These are phyloP conservation scores for Capsicum pubescens DNA, from an alignment of 257 asterid genomes.

Conservation along the genomic window DNA sequence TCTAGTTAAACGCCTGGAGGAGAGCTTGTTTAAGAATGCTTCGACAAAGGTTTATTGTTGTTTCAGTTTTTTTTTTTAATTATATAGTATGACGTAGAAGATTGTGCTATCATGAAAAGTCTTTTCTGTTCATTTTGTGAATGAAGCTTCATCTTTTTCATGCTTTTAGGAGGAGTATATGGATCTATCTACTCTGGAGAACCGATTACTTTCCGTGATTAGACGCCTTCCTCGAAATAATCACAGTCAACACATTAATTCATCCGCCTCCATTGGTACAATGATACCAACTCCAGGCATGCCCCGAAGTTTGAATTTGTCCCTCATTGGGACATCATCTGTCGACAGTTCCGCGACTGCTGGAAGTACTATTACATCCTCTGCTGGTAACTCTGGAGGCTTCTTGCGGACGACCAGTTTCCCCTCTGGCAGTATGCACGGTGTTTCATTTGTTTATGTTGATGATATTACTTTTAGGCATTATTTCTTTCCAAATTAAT, in stretches of 20 bases:
- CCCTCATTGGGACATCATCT: constrained; percentile 55
- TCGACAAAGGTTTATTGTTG: constrained; percentile 63
- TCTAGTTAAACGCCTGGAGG: constrained; percentile 81
- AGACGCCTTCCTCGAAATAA: constrained; percentile 57
- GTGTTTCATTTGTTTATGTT: constrained; percentile 59
- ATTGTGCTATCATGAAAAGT: constrained; percentile 15
- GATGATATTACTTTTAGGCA: constrained; percentile 45
- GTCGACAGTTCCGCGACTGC: constrained; percentile 60
- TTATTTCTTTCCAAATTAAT: constrained; percentile 22
- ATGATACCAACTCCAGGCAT: constrained; percentile 99
- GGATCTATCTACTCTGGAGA: constrained; percentile 72
- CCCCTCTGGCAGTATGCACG: constrained; percentile 51
- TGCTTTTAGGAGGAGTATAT: constrained; percentile 80
- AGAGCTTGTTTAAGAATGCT: constrained; percentile 78
- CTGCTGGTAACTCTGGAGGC: constrained; percentile 64
- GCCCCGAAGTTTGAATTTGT: constrained; percentile 69
- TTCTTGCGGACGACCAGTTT: constrained; percentile 63
- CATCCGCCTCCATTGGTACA: constrained; percentile 73
- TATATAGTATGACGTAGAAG: background rate
- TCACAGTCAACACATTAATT: constrained; percentile 67
- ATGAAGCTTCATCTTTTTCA: constrained; percentile 33
- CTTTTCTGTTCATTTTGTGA: constrained; percentile 6
- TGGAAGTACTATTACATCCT: constrained; percentile 58
- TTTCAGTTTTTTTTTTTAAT: background rate
- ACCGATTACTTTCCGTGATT: constrained; percentile 65